These are phyloP conservation scores for Xylaria sp. DNA, from an alignment of 2,329 filamentous ascomycete genomes.

Conservation along the genomic window DNA sequence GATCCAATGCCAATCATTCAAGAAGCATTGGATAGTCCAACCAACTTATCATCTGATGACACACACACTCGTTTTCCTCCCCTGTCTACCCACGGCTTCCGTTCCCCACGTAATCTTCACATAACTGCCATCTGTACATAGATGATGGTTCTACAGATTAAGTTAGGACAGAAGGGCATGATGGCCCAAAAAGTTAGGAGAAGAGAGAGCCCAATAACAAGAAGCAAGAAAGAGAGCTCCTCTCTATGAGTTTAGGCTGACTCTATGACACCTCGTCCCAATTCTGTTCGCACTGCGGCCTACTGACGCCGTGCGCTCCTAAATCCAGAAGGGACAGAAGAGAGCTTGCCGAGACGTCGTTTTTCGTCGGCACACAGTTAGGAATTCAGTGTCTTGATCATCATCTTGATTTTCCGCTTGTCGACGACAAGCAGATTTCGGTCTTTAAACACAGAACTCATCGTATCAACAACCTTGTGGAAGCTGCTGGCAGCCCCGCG, in stretches of 20 bases:
- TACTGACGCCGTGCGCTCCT: background rate
- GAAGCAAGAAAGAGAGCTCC: conserved; percentile 5
- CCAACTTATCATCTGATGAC: conserved; percentile 18
- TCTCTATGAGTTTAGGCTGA: background rate
- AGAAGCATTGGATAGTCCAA: conserved; percentile 34
- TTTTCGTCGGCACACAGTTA: conserved; percentile 44
- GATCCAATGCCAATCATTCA: conserved; percentile 31
- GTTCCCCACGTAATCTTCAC: background rate
- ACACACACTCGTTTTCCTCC: background rate
- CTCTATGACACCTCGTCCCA: background rate
- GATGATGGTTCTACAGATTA: conserved; percentile 2
- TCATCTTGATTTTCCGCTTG: conserved; percentile 73
- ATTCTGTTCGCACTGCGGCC: background rate
- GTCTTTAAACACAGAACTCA: conserved; percentile 73
- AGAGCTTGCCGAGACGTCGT: background rate
- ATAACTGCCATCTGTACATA: background rate
- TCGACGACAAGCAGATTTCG: conserved; percentile 76
- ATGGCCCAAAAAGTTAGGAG: background rate
- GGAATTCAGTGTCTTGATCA: conserved; percentile 73
- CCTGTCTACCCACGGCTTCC: background rate
- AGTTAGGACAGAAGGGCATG: background rate
- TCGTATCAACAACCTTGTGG: conserved; percentile 80
- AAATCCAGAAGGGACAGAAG: background rate
- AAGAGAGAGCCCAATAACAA: conserved; percentile 3
- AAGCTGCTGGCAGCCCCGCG: conserved; percentile 93